Evolutionary conservation across 768 basidiomycete genomes (phyloP), one percentile per base, ranked within the genome.

Genomic region (Leucosporidium yakuticum): DNA sequence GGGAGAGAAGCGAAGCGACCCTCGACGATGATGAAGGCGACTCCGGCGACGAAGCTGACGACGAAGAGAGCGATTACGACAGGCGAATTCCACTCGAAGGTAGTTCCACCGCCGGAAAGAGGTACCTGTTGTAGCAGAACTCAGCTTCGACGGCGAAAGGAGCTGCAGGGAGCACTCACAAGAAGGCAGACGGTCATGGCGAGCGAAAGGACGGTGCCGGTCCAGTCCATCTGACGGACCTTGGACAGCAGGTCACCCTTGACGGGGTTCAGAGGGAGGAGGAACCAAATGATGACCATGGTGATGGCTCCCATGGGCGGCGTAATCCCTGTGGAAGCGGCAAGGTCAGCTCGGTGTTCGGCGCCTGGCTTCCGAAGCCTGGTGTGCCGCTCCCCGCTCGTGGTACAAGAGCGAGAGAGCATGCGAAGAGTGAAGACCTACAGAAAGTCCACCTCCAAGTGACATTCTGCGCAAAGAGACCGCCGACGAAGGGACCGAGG

Each of bases 391-490:
- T n/a, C n/a, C n/a, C n/a, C n/a, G n/a, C n/a, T n/a, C n/a, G n/a
- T n/a, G n/a, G n/a, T n/a, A n/a, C n/a, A 11, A 44, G 29, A 44
- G 39, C 17, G 14, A 44, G 39, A 44, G 39, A 15, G 39, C 11
- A 44, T 12, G 34, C 3, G n/a, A 39, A 36, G n/a, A 29, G 14
- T 2, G 7, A 21, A 6, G 65, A 62, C 56, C 25, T 50, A 73
- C 76, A 73, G 56, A 77, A 77, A 0, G 70, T 51, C 75, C 76
- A 77, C 31, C 77, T 64, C 77, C 77, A 77, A 47, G 72, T 69
- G 3, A 72, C 74, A 8, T 68, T 67, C 50, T 71, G 55, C 0
- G 74, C 62, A 9, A 77, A 64, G 2, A 72, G 70, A 1, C 73
- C 77, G 5, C 76, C 77, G 0, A 73, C 47, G 54, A 77, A 77